Evolutionary conservation across 2,329 filamentous ascomycete species (phyloP), one percentile per base, ranked within the genome.

Genomic region (Truncatella angustata): DNA sequence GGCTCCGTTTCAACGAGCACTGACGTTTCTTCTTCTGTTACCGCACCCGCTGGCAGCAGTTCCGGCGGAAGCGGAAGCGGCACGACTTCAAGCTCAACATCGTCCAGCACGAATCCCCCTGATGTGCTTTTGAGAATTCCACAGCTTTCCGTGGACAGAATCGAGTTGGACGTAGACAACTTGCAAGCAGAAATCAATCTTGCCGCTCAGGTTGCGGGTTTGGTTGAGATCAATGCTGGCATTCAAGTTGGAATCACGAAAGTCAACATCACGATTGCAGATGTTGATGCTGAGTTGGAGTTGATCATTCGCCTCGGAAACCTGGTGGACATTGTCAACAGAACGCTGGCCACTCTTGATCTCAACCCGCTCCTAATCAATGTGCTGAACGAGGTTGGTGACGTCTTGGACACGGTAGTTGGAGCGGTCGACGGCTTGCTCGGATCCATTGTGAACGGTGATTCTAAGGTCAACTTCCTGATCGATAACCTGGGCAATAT

Each of bases 401-500:
- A 75, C 43, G 62, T 83, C 10, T 73, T 82, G 3, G 76, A 76
- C 39, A 69, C 72, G 4, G 79, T 83, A 6, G 72, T 84, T 10
- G 81, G 79, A 21, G 79, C 73, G 0, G 80, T 84, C 1, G 81
- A 81, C 59, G 80, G 81, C 0, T 68, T 85, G 28, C 73, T 85
- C 3, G 82, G 81, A 7, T 78, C 76, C 18, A 79, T 85, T 56
- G 78, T 80, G 2, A 78, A 82, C 56, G 79, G 80, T 46, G 76
- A 76, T 56, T 78, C 69, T 9, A 77, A 70, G 16, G 70, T 83
- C 42, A 78, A 76, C 56, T 82, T 82, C 69, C 55, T 82, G 35
- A 72, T 85, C 54, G 81, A 84, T 62, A 84, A 85, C 58, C 70
- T 85, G 2, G 82, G 82, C 32, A 84, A 85, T 58, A 84, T 85